Evolutionary conservation across 768 basidiomycete species (phyloP).

Genomic region (Tricholoma saponaceum): DNA sequence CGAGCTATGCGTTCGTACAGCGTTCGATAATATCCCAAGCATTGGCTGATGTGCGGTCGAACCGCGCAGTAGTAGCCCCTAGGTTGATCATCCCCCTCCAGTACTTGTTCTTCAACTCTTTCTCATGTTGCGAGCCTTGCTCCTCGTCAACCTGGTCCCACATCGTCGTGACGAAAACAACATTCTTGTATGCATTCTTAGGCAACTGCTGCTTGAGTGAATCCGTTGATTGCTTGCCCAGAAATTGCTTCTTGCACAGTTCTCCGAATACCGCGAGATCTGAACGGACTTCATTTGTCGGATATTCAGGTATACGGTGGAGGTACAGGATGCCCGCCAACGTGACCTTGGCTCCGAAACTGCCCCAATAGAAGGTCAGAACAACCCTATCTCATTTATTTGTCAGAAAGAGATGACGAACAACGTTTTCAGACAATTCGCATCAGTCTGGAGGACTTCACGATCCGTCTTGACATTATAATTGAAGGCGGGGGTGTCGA

Average conservation of each 20-base stretch:
- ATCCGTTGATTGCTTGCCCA: neutral
- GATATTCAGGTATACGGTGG: neutral
- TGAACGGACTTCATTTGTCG: neutral
- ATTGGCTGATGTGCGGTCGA: neutral
- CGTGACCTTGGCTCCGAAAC: neutral
- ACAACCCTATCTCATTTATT: neutral
- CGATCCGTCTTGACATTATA: neutral
- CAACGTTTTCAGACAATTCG: neutral
- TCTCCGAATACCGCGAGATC: neutral
- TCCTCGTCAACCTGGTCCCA: neutral
- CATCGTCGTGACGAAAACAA: neutral
- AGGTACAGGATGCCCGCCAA: neutral
- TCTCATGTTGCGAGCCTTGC: neutral
- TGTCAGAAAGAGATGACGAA: neutral
- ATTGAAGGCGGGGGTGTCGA: neutral
- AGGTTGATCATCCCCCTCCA: neutral
- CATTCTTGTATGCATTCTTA: neutral
- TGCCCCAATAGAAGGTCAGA: neutral
- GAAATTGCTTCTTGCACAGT: neutral
- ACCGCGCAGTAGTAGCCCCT: neutral
- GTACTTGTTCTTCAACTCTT: neutral
- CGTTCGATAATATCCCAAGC: neutral
- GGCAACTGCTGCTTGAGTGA: neutral
- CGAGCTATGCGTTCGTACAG: neutral
- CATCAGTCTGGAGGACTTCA: neutral